A percentile compares a stretch with the other conserved stretches of the same genome.
Conservation (phyloP, 192 early-diverging fungal genomes). For the Coemansia erecta region DNA sequence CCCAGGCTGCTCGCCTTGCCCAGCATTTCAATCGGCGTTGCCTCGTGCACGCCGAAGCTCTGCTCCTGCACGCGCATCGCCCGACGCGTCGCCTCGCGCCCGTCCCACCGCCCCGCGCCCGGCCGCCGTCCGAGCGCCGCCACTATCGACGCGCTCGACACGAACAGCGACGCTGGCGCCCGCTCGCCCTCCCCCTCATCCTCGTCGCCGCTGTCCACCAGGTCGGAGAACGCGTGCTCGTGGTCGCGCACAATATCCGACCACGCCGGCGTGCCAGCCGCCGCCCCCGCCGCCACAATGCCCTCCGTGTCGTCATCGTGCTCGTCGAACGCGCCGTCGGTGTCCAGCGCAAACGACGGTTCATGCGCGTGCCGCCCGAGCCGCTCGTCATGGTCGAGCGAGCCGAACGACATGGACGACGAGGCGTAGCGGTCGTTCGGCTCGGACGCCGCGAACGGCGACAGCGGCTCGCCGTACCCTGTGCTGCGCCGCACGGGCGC, state of each 20-base stretch:
- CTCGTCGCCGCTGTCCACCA: constrained; percentile 13
- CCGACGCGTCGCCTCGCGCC: constrained; percentile 37
- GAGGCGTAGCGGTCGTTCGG: constrained; percentile 15
- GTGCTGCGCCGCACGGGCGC: too few species aligned
- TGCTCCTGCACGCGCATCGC: constrained; percentile 34
- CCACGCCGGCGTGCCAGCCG: constrained; percentile 22
- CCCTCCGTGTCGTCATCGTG: too few species aligned
- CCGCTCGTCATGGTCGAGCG: too few species aligned
- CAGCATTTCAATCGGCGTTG: constrained; percentile 37
- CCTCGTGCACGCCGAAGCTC: constrained; percentile 6
- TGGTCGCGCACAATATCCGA: constrained; percentile 41
- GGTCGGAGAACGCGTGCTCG: constrained; percentile 35
- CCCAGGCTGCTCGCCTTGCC: constrained; percentile 45
- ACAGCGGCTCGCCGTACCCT: too few species aligned
- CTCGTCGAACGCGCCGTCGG: too few species aligned
- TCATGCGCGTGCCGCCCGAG: too few species aligned
- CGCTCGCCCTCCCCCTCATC: constrained; percentile 4
- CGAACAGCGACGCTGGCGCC: constrained; percentile 45
- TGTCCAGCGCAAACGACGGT: too few species aligned
- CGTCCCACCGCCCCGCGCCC: constrained; percentile 31
- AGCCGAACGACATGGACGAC: constrained; percentile 27
- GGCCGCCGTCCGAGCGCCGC: constrained; percentile 28
- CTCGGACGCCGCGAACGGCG: constrained; percentile 9
- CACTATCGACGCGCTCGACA: constrained; percentile 42
- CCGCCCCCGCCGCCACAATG: too few species aligned